Conservation (phyloP, 768 basidiomycete species). For the Leccinum variicolor region DNA sequence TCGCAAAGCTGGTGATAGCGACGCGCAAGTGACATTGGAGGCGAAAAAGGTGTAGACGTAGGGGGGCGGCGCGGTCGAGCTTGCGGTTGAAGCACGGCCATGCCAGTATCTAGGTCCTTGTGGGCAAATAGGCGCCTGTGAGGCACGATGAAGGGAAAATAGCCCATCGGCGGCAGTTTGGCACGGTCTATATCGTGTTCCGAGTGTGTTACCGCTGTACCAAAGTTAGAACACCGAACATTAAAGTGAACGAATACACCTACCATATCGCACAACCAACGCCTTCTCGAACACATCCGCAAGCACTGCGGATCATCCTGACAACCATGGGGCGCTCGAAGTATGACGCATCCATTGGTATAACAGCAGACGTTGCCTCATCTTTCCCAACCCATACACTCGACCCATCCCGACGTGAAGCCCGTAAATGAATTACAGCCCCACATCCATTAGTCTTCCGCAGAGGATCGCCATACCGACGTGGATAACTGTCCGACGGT, state of each 20-base stretch:
- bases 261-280: constrained; percentile 63
- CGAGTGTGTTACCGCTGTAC: constrained; percentile 61
- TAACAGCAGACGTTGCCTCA: constrained; percentile 49
- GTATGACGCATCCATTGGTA: constrained; percentile 54
- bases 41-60: constrained; percentile 49
- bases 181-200: constrained; percentile 60
- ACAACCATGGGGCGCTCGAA: constrained; percentile 49
- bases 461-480: background rate
- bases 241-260: constrained; percentile 15
- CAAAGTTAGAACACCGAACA: constrained; percentile 8
- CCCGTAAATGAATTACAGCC: constrained; percentile 53
- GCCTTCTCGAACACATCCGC: constrained; percentile 66
- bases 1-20: constrained; percentile 9
- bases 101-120: constrained; percentile 45
- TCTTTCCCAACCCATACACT: constrained; percentile 59
- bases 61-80: constrained; percentile 16
- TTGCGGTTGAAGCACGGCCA: constrained; percentile 13
- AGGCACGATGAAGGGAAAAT: constrained; percentile 23
- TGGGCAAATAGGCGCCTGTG: constrained; percentile 30
- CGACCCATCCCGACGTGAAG: constrained; percentile 48
- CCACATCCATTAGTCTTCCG: constrained; percentile 57
- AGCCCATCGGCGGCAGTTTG: constrained; percentile 51
- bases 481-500: constrained; percentile 19
- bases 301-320: constrained; percentile 51
- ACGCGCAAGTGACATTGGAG: constrained; percentile 38